A percentile compares a stretch with the other conserved stretches of the same genome.
These are phyloP conservation scores for Candida anglica DNA, from an alignment of 805 yeast genomes.

Conservation along the genomic window DNA sequence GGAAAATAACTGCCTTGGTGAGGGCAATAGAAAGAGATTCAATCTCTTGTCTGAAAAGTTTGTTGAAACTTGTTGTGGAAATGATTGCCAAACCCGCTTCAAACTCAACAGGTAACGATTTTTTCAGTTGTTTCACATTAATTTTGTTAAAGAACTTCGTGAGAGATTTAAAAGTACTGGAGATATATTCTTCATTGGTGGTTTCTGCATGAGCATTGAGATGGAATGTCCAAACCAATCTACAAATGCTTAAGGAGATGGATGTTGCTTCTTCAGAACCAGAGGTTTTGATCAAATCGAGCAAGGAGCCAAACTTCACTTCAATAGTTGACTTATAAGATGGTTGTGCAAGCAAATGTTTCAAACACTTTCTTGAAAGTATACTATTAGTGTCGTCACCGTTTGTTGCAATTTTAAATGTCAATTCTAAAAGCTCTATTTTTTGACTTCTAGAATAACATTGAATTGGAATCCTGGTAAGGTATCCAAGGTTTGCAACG, in stretches of 20 bases:
- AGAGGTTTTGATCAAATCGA: constrained; percentile 11
- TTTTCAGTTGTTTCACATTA: too few relatives aligned
- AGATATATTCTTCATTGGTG: not conserved
- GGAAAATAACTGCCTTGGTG: too few relatives aligned
- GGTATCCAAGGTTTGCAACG: not conserved
- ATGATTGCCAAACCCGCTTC: not conserved
- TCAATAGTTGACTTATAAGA: constrained; percentile 54
- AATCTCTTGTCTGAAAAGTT: not conserved
- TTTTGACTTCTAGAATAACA: constrained; percentile 38
- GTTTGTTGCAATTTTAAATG: too few relatives aligned
- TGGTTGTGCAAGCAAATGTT: constrained; percentile 45
- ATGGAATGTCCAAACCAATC: not conserved
- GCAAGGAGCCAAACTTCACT: constrained; percentile 23
- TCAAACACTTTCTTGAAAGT: constrained; percentile 19
- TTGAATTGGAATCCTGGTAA: constrained; percentile 43
- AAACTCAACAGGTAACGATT: constrained; percentile 1
- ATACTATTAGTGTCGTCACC: constrained; percentile 5
- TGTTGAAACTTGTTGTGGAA: too few relatives aligned
- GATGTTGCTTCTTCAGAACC: constrained; percentile 6
- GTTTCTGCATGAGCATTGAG: not conserved
- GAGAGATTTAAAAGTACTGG: not conserved
- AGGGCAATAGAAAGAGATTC: too few relatives aligned
- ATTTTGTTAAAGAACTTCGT: not conserved
- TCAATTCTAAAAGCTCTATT: constrained; percentile 20
- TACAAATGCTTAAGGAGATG: not conserved